Evolutionary conservation across 78 protist species (phyloP), one percentile per base, ranked within the genome.

Genomic region (Dictyostelium firmibasis): DNA sequence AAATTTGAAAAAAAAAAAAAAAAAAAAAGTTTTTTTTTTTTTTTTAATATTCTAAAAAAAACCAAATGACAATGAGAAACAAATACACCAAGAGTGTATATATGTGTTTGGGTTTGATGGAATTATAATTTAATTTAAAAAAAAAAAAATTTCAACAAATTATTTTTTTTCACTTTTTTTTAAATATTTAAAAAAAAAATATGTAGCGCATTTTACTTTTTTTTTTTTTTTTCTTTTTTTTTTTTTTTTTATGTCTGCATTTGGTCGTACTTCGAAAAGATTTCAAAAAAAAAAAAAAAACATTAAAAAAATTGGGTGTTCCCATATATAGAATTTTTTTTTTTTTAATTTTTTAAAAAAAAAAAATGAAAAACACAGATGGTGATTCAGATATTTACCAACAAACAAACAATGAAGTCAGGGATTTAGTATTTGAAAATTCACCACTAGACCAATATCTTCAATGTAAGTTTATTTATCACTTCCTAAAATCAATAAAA

Each of bases 391-490:
- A 16, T 16, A 50, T 16, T 16, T n/a, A 50, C 13, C 62, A 50
- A 70, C 18, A 0, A n/a, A 11, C 5, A 70, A 31, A 13, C 16
- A 70, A 70, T 13, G 33, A 31, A 33, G 50, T 81, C 25, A n/a
- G 81, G 9, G 92, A 86, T 53, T 27, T 86, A 10, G 20, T 76
- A 33, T 86, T 86, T 53, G 43, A 41, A n/a, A 44, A 75, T n/a
- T 86, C 92, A 75, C 92, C 84, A 8, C 64, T 86, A 7, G 84
- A 86, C 14, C 67, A 60, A 14, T 86, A 86, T 60, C 31, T 86
- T 9, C 72, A 86, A 57, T 75, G 92, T 85, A 85, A 11, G 62
- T 69, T 33, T 29, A 4, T 23, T 5, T 3, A 67, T 8, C 7
- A 4, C 2, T 44, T 44, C 53, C 53, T 10, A n/a, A 16, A 62